These are phyloP conservation scores for Lathyrus aphaca DNA, from an alignment of 306 rosid species.

Conservation along the genomic window DNA sequence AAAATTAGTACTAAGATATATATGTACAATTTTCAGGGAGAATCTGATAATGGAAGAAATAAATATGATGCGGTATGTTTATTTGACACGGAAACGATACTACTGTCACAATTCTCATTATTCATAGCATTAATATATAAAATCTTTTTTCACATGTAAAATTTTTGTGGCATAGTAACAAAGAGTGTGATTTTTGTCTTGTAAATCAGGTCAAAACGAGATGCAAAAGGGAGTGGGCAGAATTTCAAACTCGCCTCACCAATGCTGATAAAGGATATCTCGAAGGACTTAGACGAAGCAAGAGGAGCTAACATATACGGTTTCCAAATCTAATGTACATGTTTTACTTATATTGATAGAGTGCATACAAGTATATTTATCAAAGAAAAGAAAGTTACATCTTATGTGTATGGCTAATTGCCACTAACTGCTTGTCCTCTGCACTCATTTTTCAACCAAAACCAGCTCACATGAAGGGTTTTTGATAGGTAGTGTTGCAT, in stretches of 20 bases:
- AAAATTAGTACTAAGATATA: slow-evolving; percentile 4
- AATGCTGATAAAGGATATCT: slow-evolving; percentile 67
- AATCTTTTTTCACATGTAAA: slow-evolving; percentile 1
- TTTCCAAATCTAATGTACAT: slow-evolving; percentile 38
- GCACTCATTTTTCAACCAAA: slow-evolving; percentile 14
- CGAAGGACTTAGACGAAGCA: slow-evolving; percentile 40
- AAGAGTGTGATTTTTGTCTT: slow-evolving; percentile 6
- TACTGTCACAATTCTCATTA: not conserved
- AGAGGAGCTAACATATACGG: slow-evolving; percentile 38
- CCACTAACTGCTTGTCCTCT: not conserved
- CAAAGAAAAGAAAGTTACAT: slow-evolving; percentile 15
- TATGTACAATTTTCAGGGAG: slow-evolving; percentile 62
- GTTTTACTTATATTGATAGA: slow-evolving; percentile 32
- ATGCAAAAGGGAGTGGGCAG: slow-evolving; percentile 89
- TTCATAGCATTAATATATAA: not conserved
- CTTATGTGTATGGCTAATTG: not conserved
- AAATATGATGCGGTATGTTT: slow-evolving; percentile 76
- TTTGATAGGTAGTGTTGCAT: not conserved
- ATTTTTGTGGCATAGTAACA: not conserved
- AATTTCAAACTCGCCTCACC: slow-evolving; percentile 75
- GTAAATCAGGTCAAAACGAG: slow-evolving; percentile 72
- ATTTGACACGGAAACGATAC: slow-evolving; percentile 12
- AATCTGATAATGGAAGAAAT: slow-evolving; percentile 61
- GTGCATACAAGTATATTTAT: slow-evolving; percentile 21
- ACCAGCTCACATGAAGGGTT: not conserved